Base-by-base conservation (phyloP, 2,329 filamentous ascomycete species). In the Leptodontidium sp. region DNA sequence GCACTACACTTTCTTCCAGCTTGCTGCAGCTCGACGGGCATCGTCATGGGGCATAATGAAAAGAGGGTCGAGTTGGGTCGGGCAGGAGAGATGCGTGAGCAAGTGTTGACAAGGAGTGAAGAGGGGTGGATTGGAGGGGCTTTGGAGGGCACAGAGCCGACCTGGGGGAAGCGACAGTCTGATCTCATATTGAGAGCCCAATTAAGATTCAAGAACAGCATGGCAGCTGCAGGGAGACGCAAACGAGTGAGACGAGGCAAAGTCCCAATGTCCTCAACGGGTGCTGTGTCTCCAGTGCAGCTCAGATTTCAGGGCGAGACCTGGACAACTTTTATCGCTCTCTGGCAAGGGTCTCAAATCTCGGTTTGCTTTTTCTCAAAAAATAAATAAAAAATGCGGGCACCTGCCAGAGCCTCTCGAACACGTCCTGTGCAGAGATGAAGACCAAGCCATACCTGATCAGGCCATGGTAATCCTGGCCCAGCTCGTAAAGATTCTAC, bases 1-100 rank as follows among this genome's bases (percentile, higher is more conserved):
- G 71, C 77, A 71, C 73, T 75, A 65, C 73, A 74, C 63, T 68
- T 69, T 69, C 64, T 70, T 73, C 59, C 72, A 74, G 73, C 71
- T 68, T 66, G 61, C 70, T 74, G 73, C 74, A 76, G 74, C 40
- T 45, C 40, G 38, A 65, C 62, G 61, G 57, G 66, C 53, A 66
- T 70, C 71, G 66, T 76, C 73, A 76, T 77, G 71, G 72, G 73
- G 68, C 64, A 70, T 66, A 63, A 63, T 53, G 66, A 70, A 70
- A 70, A 66, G 59, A 73, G 70, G 69, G 70, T 69, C 63, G 58
- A 72, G 70, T 73, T 74, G 72, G 75, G 74, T 72, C 69, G 70
- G 75, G 72, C 70, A 70, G 70, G 61, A 32, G 67, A 68, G 69
- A 64, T 69, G 66, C 58, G 63, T 64, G 68, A 72, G 65, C 24